phyloP scores from a whole-genome alignment of 345 rosid species.

The Brassica carinata region DNA sequence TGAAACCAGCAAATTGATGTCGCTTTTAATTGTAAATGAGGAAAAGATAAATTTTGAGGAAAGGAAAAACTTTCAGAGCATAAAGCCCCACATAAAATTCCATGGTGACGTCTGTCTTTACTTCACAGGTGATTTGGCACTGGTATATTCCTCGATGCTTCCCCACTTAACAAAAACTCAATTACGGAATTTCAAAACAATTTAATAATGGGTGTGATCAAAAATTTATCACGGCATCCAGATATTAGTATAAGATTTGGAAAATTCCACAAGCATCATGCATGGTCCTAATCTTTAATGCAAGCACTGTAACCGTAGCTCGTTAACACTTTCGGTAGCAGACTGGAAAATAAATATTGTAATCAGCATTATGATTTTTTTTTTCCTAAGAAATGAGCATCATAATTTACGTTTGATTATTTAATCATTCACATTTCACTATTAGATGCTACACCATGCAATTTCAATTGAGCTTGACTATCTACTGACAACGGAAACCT shows the following conservation, averaged over 20 bases:
- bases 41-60: not conserved
- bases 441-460: not conserved
- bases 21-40: not conserved
- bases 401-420: not conserved
- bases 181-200: not conserved
- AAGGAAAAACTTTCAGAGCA: conserved; percentile 6
- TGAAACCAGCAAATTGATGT: not conserved
- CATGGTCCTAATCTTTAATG: conserved; percentile 7
- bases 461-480: not conserved
- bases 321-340: not conserved
- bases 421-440: not conserved
- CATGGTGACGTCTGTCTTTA: conserved; percentile 18
- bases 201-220: not conserved
- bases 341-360: not conserved
- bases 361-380: not conserved
- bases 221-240: not conserved
- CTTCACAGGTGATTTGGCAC: conserved; percentile 18
- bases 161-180: conserved; percentile 1
- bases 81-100: conserved; percentile 28
- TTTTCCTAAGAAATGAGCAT: not conserved
- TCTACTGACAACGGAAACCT: not conserved
- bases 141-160: conserved; percentile 31
- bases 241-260: not conserved
- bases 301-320: not conserved
- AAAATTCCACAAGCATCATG: not conserved